phyloP scores from a whole-genome alignment of 768 basidiomycete genomes.

The Pisolithus tinctorius region DNA sequence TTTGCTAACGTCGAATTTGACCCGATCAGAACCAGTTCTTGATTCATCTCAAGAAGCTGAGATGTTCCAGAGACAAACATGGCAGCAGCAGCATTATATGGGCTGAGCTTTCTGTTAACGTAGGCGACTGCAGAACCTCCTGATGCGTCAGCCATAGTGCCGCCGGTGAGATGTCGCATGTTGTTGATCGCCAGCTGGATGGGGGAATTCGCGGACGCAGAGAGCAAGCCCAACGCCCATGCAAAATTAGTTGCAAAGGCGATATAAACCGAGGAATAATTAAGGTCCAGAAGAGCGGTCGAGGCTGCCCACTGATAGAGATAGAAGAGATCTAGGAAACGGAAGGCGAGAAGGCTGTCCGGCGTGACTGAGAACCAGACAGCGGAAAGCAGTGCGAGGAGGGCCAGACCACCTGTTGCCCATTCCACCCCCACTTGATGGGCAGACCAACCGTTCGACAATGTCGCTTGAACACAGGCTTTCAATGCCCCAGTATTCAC shows the following conservation, averaged over 20 bases:
- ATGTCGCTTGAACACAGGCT: constrained; percentile 86
- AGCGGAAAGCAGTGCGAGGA: constrained; percentile 52
- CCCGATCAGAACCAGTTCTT: constrained; percentile 8
- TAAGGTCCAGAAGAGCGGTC: constrained; percentile 73
- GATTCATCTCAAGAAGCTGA: not conserved
- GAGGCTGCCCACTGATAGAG: constrained; percentile 82
- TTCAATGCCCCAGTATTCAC: constrained; percentile 64
- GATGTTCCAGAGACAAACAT: not conserved
- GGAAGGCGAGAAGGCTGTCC: constrained; percentile 58
- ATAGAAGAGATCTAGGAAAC: constrained; percentile 74
- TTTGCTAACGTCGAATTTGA: constrained; percentile 7
- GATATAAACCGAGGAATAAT: constrained; percentile 81
- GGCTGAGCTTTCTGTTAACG: constrained; percentile 77
- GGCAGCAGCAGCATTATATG: constrained; percentile 48
- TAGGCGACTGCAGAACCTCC: constrained; percentile 60
- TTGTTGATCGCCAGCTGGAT: constrained; percentile 74
- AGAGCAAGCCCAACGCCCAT: constrained; percentile 79
- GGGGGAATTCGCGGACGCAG: constrained; percentile 42
- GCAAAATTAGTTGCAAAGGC: constrained; percentile 82
- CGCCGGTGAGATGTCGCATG: constrained; percentile 82
- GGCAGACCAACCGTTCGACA: constrained; percentile 86
- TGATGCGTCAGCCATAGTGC: constrained; percentile 54
- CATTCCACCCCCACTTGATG: constrained; percentile 72
- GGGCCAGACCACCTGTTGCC: constrained; percentile 59
- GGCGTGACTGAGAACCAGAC: constrained; percentile 51